phyloP scores from a whole-genome alignment of 1,284 basidiomycete genomes.

The Apiotrichum sp. region DNA sequence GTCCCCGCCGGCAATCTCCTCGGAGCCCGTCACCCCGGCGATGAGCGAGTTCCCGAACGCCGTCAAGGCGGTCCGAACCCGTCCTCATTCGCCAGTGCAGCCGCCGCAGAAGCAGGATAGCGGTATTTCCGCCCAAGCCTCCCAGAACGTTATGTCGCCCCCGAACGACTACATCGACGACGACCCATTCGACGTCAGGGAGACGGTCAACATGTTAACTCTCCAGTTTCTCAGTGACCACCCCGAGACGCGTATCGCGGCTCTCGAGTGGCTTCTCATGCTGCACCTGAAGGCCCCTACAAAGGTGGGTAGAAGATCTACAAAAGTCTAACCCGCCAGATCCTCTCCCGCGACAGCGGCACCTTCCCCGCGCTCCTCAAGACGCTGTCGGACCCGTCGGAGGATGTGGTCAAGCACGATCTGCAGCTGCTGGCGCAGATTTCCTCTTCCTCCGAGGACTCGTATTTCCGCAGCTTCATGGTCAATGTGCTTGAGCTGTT shows the following conservation, averaged over 20 bases:
- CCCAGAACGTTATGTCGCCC: slow-evolving; percentile 1
- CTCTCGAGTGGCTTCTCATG: slow-evolving; percentile 98
- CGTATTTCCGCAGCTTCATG: slow-evolving; percentile 94
- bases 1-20: slow-evolving; percentile 37
- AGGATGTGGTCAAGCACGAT: slow-evolving; percentile 96
- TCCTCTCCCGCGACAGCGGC: slow-evolving; percentile 90
- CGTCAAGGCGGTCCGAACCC: slow-evolving; percentile 17
- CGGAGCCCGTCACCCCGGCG: slow-evolving; percentile 45
- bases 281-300: slow-evolving; percentile 94
- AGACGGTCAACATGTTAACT: slow-evolving; percentile 85
- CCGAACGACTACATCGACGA: slow-evolving; percentile 48
- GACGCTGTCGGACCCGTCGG: slow-evolving; percentile 91
- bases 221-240: slow-evolving; percentile 93
- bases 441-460: slow-evolving; percentile 80
- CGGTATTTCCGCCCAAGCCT: slow-evolving; percentile 11
- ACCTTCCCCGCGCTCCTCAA: slow-evolving; percentile 94
- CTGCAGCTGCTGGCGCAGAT: slow-evolving; percentile 94
- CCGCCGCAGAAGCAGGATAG: slow-evolving; percentile 5
- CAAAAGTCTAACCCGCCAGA: slow-evolving; percentile 51
- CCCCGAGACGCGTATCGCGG: slow-evolving; percentile 91
- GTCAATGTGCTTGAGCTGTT: slow-evolving; percentile 89
- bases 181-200: slow-evolving; percentile 87
- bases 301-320: slow-evolving; percentile 57
- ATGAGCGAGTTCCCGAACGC: slow-evolving; percentile 30
- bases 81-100: slow-evolving; percentile 27